Percentiles rank a stretch among this genome's conserved stretches.
These are phyloP conservation scores for Odontarrhena argentea DNA, from an alignment of 345 rosid species.

Conservation along the genomic window DNA sequence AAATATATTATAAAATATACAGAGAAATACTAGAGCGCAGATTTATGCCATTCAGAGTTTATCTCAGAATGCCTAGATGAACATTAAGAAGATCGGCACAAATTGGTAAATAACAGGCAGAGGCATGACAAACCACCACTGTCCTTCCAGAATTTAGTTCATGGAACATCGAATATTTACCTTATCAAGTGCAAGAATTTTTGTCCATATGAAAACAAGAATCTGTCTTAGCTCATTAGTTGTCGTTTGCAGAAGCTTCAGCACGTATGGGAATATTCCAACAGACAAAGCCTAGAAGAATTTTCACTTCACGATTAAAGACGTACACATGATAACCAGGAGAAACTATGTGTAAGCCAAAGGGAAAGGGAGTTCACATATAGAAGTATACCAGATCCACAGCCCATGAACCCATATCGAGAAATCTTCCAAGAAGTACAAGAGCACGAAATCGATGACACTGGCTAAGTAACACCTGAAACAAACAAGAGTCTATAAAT, in stretches of 20 bases:
- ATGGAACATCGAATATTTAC: constrained; percentile 43
- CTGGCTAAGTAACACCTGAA: constrained; percentile 97
- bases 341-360: constrained; percentile 26
- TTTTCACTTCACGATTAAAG: constrained; percentile 37
- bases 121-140: constrained; percentile 22
- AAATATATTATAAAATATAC: constrained; percentile 14
- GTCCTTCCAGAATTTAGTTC: constrained; percentile 19
- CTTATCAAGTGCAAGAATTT: constrained; percentile 99
- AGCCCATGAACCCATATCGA: constrained; percentile 99
- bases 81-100: constrained; percentile 20
- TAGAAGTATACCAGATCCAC: constrained; percentile 79
- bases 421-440: constrained; percentile 96
- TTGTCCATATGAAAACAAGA: constrained; percentile 99
- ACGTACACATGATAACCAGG: constrained; percentile 30
- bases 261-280: constrained; percentile 98
- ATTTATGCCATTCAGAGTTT: constrained; percentile 10
- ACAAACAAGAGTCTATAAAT: constrained; percentile 32
- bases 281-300: constrained; percentile 87
- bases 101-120: constrained; percentile 5
- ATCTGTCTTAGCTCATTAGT: constrained; percentile 94
- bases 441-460: constrained; percentile 97
- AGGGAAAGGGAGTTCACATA: constrained; percentile 22
- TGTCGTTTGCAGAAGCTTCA: constrained; percentile 93
- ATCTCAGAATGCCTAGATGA: constrained; percentile 23
- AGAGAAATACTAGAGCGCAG: not conserved